These are phyloP conservation scores for Pseudopyrenochaeta lycopersici DNA, from an alignment of 2,329 filamentous ascomycete species.

Conservation along the genomic window DNA sequence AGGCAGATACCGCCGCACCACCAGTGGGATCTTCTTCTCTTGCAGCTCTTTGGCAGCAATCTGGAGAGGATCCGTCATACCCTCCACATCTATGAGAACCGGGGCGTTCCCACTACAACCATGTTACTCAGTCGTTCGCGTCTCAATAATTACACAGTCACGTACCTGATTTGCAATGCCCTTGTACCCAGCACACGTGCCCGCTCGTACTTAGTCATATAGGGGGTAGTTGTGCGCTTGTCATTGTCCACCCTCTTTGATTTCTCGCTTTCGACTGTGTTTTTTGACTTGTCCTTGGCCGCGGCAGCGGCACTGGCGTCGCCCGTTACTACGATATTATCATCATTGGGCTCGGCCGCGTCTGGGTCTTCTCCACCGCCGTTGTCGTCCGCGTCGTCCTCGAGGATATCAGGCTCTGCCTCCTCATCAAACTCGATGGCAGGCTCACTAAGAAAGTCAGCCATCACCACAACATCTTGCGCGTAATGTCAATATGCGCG, in stretches of 20 bases:
- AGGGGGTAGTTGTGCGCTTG: conserved; percentile 90
- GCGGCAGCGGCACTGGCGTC: conserved; percentile 61
- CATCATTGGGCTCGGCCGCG: conserved; percentile 39
- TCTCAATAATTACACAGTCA: not conserved
- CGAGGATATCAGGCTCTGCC: conserved; percentile 71
- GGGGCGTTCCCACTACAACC: conserved; percentile 88
- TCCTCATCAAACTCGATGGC: conserved; percentile 65
- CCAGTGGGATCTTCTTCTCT: conserved; percentile 98
- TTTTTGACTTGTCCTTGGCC: conserved; percentile 55
- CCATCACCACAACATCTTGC: not conserved
- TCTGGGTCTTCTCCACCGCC: conserved; percentile 47
- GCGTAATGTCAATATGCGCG: conserved; percentile 7
- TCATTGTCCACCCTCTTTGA: conserved; percentile 92
- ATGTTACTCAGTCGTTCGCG: not conserved
- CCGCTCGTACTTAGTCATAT: conserved; percentile 99
- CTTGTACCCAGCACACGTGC: conserved; percentile 92
- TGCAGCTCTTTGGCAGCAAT: conserved; percentile 97
- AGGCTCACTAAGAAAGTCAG: conserved; percentile 50
- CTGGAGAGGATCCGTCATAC: conserved; percentile 95
- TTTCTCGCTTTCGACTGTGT: conserved; percentile 66
- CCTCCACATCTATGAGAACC: conserved; percentile 94
- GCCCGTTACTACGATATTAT: conserved; percentile 58
- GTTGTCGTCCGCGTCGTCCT: conserved; percentile 66
- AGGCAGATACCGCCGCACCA: conserved; percentile 93
- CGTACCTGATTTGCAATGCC: conserved; percentile 93